Conservation (phyloP, 176 grass and related monocot genomes). For the Zoysia pacifica region DNA sequence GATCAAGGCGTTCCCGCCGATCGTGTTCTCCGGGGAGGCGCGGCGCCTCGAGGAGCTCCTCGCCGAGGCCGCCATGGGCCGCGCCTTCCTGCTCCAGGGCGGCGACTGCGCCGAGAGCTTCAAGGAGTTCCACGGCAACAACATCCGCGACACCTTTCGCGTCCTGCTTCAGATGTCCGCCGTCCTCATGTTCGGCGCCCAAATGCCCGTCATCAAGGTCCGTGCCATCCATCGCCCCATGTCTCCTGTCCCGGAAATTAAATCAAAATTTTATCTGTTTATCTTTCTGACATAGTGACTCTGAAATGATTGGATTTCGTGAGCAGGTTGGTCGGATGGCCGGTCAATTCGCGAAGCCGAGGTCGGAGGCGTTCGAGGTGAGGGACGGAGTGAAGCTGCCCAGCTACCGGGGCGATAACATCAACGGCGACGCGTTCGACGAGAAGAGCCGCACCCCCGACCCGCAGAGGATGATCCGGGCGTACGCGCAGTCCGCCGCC, state of each 20-base stretch:
- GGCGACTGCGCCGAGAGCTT: slow-evolving; percentile 87
- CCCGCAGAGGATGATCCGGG: slow-evolving; percentile 69
- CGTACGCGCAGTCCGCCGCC: slow-evolving; percentile 62
- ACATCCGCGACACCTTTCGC: slow-evolving; percentile 75
- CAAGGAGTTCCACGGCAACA: slow-evolving; percentile 74
- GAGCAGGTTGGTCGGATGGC: slow-evolving; percentile 62
- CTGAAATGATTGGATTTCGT: background rate
- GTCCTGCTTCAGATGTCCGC: slow-evolving; percentile 73
- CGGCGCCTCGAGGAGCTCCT: slow-evolving; percentile 64
- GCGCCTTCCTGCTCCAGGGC: slow-evolving; percentile 64
- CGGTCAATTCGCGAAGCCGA: slow-evolving; percentile 74
- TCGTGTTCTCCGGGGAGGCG: slow-evolving; percentile 69
- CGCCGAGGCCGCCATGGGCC: slow-evolving; percentile 58
- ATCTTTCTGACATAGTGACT: background rate
- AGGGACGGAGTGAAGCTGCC: slow-evolving; percentile 61
- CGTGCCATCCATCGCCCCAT: background rate
- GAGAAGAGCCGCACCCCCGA: slow-evolving; percentile 69
- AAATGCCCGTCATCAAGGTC: slow-evolving; percentile 77
- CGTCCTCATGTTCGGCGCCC: slow-evolving; percentile 67
- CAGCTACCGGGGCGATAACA: slow-evolving; percentile 65
- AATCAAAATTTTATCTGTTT: background rate
- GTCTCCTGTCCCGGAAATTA: too few species aligned
- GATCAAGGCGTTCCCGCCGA: slow-evolving; percentile 70
- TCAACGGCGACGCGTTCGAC: slow-evolving; percentile 69
- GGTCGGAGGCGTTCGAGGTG: slow-evolving; percentile 54